These are phyloP conservation scores for Scytalidium lignicola DNA, from an alignment of 2,329 filamentous ascomycete genomes.

Conservation along the genomic window DNA sequence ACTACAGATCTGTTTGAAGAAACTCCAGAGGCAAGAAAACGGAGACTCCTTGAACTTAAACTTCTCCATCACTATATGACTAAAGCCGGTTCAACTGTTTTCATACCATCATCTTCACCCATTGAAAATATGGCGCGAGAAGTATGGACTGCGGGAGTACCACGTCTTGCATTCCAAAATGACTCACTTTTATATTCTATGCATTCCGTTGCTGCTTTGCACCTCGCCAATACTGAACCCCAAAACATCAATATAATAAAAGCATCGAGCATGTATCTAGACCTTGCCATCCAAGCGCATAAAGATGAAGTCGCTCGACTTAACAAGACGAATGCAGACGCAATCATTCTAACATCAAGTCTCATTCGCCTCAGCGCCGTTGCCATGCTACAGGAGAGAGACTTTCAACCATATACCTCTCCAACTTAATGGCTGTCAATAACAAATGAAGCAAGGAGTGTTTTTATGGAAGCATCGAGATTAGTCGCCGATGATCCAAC, in stretches of 20 bases:
- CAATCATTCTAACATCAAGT: conserved; percentile 12
- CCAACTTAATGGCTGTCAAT: conserved; percentile 16
- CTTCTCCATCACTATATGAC: conserved; percentile 18
- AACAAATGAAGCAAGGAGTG: conserved; percentile 3
- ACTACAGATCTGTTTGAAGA: background rate
- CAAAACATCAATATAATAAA: conserved; percentile 5
- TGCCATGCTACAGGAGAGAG: conserved; percentile 12
- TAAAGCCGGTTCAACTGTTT: conserved; percentile 8
- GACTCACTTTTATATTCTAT: conserved; percentile 15
- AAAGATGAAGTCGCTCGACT: conserved; percentile 11
- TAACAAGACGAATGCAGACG: conserved; percentile 13
- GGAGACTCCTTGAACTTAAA: conserved; percentile 15
- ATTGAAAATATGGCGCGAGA: conserved; percentile 5
- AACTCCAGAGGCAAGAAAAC: conserved; percentile 9
- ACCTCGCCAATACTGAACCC: conserved; percentile 13
- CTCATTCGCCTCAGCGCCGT: conserved; percentile 11
- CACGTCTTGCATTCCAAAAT: conserved; percentile 13
- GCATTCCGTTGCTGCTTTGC: conserved; percentile 15
- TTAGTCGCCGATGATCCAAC: conserved; percentile 7
- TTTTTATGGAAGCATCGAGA: conserved; percentile 11
- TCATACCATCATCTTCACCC: conserved; percentile 4
- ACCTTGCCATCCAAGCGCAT: conserved; percentile 11
- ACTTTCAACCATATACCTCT: conserved; percentile 10
- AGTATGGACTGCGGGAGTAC: conserved; percentile 5
- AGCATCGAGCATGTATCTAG: conserved; percentile 13